Percentiles rank a stretch among this genome's conserved stretches.
Conservation (phyloP, 106 monocot genomes). For the Allium cepa region DNA sequence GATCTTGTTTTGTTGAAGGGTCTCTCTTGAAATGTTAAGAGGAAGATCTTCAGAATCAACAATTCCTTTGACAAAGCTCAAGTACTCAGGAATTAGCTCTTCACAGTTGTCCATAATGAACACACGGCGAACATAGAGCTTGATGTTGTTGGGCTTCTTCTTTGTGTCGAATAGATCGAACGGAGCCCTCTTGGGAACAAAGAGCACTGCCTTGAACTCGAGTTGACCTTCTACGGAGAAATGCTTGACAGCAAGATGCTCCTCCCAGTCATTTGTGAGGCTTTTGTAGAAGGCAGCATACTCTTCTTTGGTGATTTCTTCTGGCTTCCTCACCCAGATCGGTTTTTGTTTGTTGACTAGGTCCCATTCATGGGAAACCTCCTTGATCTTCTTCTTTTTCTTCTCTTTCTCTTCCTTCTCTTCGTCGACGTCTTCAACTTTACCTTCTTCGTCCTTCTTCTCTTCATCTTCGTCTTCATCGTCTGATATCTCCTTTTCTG, state of each 20-base stretch:
- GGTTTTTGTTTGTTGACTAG: slow-evolving; percentile 78
- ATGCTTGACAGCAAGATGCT: slow-evolving; percentile 70
- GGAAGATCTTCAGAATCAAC: slow-evolving; percentile 83
- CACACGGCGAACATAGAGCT: slow-evolving; percentile 72
- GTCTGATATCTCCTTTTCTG: slow-evolving; percentile 76
- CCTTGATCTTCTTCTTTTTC: slow-evolving; percentile 87
- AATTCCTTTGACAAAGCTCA: slow-evolving; percentile 73
- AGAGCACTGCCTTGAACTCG: slow-evolving; percentile 74
- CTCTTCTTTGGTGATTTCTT: slow-evolving; percentile 80
- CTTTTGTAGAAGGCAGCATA: slow-evolving; percentile 84
- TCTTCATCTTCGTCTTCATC: slow-evolving; percentile 83
- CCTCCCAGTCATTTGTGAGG: slow-evolving; percentile 82
- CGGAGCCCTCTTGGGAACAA: slow-evolving; percentile 68
- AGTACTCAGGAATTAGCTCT: slow-evolving; percentile 63
- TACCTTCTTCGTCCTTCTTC: slow-evolving; percentile 70
- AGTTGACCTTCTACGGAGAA: slow-evolving; percentile 83
- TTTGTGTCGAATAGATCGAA: slow-evolving; percentile 71
- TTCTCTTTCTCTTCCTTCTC: slow-evolving; percentile 83
- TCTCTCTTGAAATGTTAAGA: slow-evolving; percentile 74
- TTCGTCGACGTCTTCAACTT: slow-evolving; percentile 74
- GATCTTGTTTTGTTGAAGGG: slow-evolving; percentile 76
- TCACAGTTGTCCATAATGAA: slow-evolving; percentile 91
- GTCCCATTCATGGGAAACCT: slow-evolving; percentile 72
- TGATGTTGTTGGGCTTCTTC: slow-evolving; percentile 83
- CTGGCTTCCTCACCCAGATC: slow-evolving; percentile 86